Conservation (phyloP, 345 rosid genomes). For the Eucalyptus lansdowneana region DNA sequence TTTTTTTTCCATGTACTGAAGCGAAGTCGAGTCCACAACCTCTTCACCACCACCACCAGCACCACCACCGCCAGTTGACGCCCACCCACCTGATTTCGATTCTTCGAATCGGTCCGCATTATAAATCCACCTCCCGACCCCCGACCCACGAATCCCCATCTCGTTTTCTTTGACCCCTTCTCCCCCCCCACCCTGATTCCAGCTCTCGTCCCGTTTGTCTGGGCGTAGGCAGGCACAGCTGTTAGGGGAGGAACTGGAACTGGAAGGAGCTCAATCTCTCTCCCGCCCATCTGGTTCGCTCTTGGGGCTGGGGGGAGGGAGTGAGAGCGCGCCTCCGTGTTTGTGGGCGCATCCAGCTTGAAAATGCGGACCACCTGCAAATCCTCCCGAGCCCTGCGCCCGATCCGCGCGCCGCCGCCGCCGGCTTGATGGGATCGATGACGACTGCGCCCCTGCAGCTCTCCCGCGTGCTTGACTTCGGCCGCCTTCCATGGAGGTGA, state of each 20-base stretch:
- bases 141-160: background rate
- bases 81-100: background rate
- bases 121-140: background rate
- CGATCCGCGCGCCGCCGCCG: slow-evolving; percentile 19
- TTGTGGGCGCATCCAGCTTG: background rate
- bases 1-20: background rate
- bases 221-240: background rate
- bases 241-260: no score
- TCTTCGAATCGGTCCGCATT: background rate
- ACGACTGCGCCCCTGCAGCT: slow-evolving; percentile 24
- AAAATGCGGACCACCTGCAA: background rate
- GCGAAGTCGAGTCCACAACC: background rate
- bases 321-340: background rate
- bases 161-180: background rate
- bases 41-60: background rate
- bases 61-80: background rate
- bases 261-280: background rate
- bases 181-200: background rate
- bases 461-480: background rate
- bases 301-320: background rate
- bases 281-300: background rate
- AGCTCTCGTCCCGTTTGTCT: background rate
- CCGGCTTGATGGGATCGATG: slow-evolving; percentile 51
- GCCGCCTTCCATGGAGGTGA: slow-evolving; percentile 62
- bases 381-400: background rate